Conservation (phyloP, 331 rosid species). For the Telfairia occidentalis region DNA sequence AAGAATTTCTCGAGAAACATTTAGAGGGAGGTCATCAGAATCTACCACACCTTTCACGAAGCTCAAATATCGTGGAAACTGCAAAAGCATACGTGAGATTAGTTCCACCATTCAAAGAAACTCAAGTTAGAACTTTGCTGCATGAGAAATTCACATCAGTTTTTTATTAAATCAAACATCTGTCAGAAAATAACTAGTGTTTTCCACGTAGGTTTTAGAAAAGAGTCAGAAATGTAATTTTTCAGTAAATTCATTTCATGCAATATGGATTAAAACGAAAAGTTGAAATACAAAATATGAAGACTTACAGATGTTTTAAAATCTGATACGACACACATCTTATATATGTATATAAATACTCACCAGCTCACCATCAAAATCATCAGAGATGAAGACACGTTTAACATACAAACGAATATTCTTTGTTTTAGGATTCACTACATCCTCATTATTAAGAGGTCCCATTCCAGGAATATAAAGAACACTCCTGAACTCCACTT, state of each 20-base stretch:
- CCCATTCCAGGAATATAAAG: conserved; percentile 93
- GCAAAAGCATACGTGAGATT: conserved; percentile 22
- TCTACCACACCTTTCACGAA: conserved; percentile 96
- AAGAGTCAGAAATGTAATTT: background rate
- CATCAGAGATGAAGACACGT: conserved; percentile 94
- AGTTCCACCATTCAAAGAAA: background rate
- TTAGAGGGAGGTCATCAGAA: conserved; percentile 92
- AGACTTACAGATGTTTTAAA: background rate
- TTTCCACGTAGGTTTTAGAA: background rate
- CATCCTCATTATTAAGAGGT: conserved; percentile 92
- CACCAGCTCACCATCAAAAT: conserved; percentile 97
- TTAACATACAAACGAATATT: conserved; percentile 85
- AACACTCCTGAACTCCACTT: conserved; percentile 89
- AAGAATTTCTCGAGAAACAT: conserved; percentile 94
- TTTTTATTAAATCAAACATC: background rate
- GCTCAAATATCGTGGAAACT: conserved; percentile 95
- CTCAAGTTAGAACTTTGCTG: background rate
- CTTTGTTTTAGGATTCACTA: conserved; percentile 83
- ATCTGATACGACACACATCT: background rate
- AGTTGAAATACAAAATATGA: background rate
- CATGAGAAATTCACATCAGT: background rate
- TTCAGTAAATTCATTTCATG: background rate
- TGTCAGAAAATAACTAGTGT: background rate
- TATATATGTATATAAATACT: conserved; percentile 13
- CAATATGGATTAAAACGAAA: background rate